Evolutionary conservation across 202 grass and related monocot species (phyloP).

Genomic region (Bolboschoenoplectus hybrid): DNA sequence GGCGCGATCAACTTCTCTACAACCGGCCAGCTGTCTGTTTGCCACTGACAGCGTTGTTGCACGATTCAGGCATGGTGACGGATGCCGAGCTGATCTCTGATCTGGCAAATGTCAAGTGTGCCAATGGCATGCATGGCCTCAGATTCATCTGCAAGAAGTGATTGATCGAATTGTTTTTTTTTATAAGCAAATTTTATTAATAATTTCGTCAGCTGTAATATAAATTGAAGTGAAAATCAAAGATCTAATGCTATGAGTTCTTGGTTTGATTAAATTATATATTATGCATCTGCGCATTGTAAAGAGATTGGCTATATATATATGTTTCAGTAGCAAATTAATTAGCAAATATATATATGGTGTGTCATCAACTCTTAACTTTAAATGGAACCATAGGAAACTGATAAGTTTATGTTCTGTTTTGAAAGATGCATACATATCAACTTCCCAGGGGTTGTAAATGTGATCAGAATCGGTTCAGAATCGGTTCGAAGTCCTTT

Average conservation of each 20-base stretch:
- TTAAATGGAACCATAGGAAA: too few species aligned
- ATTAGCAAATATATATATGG: too few species aligned
- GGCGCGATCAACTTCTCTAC: conserved; percentile 42
- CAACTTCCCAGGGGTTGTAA: too few species aligned
- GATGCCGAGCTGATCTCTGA: not conserved
- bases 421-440: too few species aligned
- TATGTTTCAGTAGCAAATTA: not conserved
- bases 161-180: not conserved
- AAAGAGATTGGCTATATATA: not conserved
- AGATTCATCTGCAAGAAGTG: conserved; percentile 22
- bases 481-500: too few species aligned
- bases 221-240: not conserved
- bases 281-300: not conserved
- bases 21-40: conserved; percentile 6
- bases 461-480: too few species aligned
- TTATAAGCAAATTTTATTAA: not conserved
- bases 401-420: too few species aligned
- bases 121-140: not conserved
- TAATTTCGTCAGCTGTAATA: not conserved
- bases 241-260: not conserved
- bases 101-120: conserved; percentile 20
- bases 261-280: not conserved
- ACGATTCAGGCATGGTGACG: not conserved
- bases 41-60: conserved; percentile 24
- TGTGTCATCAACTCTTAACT: too few species aligned